These are phyloP conservation scores for Hamigera avellanea DNA, from an alignment of 495 filamentous ascomycete species.

Conservation along the genomic window DNA sequence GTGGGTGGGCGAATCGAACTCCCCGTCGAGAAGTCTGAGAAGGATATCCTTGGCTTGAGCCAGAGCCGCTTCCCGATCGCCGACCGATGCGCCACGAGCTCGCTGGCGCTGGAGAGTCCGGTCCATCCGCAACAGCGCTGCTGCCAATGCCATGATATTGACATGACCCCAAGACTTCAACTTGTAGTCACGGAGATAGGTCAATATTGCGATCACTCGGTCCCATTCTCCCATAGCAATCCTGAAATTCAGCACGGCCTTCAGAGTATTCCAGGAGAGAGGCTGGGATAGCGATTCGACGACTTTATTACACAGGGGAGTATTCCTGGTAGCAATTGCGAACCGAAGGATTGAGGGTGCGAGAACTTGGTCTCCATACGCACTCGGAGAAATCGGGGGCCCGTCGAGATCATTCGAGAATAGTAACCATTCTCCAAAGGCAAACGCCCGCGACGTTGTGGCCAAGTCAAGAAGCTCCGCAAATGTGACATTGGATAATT, in stretches of 20 bases:
- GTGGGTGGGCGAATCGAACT: constrained; percentile 18
- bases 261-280: constrained; percentile 33
- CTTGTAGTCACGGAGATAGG: constrained; percentile 27
- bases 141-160: constrained; percentile 31
- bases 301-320: constrained; percentile 31
- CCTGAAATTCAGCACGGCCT: constrained; percentile 37
- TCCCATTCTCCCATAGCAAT: constrained; percentile 37
- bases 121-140: constrained; percentile 29
- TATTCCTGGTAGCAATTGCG: constrained; percentile 40
- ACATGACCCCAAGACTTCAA: constrained; percentile 36
- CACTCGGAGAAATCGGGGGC: constrained; percentile 32
- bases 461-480: constrained; percentile 41
- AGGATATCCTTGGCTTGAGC: constrained; percentile 21
- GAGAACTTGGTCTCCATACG: constrained; percentile 37
- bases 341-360: constrained; percentile 48
- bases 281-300: constrained; percentile 24
- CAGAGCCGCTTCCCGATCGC: constrained; percentile 8
- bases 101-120: constrained; percentile 8
- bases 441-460: constrained; percentile 30
- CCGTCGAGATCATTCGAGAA: constrained; percentile 45
- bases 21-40: constrained; percentile 18
- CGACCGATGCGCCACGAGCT: background rate
- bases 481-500: constrained; percentile 36
- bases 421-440: constrained; percentile 45
- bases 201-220: constrained; percentile 29